Percentiles rank a stretch among this genome's conserved stretches.
Evolutionary conservation across 306 rosid genomes (phyloP).

Genomic region (Castanospermum australe): DNA sequence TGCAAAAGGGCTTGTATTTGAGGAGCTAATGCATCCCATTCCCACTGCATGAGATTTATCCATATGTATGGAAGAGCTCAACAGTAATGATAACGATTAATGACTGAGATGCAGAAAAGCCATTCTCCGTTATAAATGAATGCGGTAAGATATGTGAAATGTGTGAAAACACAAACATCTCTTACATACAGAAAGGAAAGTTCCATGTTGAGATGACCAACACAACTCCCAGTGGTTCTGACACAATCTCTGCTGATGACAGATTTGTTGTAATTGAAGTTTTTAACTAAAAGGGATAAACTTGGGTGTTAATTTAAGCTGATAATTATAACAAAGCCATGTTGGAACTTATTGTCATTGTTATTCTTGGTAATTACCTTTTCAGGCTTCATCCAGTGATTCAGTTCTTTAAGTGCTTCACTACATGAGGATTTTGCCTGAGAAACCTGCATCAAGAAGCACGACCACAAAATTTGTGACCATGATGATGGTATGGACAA

Average conservation of each 20-base stretch:
- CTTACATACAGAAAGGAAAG: slow-evolving; percentile 59
- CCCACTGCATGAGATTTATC: neutral
- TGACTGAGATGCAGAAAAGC: neutral
- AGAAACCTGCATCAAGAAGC: slow-evolving; percentile 44
- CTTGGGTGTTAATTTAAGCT: neutral
- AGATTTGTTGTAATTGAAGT: slow-evolving; percentile 56
- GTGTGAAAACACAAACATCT: neutral
- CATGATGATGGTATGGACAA: neutral
- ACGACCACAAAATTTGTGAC: neutral
- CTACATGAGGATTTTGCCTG: slow-evolving; percentile 43
- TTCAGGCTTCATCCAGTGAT: slow-evolving; percentile 56
- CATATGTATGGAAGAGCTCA: neutral
- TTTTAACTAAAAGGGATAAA: slow-evolving; percentile 42
- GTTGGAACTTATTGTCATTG: neutral
- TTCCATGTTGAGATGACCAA: slow-evolving; percentile 72
- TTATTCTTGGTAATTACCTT: slow-evolving; percentile 34
- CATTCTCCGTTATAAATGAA: neutral
- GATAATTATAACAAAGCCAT: neutral
- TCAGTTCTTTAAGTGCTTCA: slow-evolving; percentile 53
- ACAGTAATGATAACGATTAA: neutral
- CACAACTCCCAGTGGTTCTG: slow-evolving; percentile 73
- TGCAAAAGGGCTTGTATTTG: neutral
- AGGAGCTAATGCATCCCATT: neutral
- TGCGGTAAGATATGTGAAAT: neutral
- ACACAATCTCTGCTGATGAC: slow-evolving; percentile 66